These are phyloP conservation scores for Aureobasidium leucospermi DNA, from an alignment of 2,329 filamentous ascomycete genomes.

Conservation along the genomic window DNA sequence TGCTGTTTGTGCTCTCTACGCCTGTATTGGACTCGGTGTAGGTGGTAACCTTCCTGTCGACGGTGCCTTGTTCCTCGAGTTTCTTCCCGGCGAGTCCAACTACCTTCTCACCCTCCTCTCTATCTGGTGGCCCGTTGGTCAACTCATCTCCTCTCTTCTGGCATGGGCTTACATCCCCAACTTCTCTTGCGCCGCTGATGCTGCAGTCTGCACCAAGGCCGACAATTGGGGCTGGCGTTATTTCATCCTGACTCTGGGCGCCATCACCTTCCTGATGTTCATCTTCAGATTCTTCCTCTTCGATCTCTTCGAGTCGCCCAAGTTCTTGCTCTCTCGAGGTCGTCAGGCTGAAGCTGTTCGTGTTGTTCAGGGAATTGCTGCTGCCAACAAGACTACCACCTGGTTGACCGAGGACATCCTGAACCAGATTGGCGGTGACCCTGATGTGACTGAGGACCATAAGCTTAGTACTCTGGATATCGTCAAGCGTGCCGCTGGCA, in stretches of 20 bases:
- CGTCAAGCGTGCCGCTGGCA: slow-evolving; percentile 51
- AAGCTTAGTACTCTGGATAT: slow-evolving; percentile 41
- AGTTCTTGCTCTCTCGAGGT: slow-evolving; percentile 70
- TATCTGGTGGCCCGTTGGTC: slow-evolving; percentile 80
- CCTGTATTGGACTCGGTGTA: slow-evolving; percentile 38
- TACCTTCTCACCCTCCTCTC: slow-evolving; percentile 77
- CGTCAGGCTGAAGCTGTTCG: slow-evolving; percentile 72
- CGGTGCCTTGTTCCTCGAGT: slow-evolving; percentile 75
- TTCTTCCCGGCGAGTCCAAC: slow-evolving; percentile 57
- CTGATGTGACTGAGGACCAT: slow-evolving; percentile 33
- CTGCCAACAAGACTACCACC: slow-evolving; percentile 52
- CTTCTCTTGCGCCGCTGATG: slow-evolving; percentile 45
- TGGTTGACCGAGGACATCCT: slow-evolving; percentile 68
- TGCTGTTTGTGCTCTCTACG: slow-evolving; percentile 29
- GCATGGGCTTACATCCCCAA: slow-evolving; percentile 71
- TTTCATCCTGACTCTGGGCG: slow-evolving; percentile 63
- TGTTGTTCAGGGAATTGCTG: slow-evolving; percentile 70
- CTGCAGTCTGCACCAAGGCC: slow-evolving; percentile 32
- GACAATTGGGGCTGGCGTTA: slow-evolving; percentile 69
- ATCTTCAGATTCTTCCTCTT: slow-evolving; percentile 71
- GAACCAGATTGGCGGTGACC: slow-evolving; percentile 47
- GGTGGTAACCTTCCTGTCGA: slow-evolving; percentile 70
- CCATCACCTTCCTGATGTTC: slow-evolving; percentile 70
- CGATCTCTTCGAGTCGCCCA: slow-evolving; percentile 76
- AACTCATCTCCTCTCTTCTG: slow-evolving; percentile 62